Evolutionary conservation across 129 eudicot species (phyloP), one percentile per base, ranked within the genome.

Genomic region (Kitagawia praeruptora): DNA sequence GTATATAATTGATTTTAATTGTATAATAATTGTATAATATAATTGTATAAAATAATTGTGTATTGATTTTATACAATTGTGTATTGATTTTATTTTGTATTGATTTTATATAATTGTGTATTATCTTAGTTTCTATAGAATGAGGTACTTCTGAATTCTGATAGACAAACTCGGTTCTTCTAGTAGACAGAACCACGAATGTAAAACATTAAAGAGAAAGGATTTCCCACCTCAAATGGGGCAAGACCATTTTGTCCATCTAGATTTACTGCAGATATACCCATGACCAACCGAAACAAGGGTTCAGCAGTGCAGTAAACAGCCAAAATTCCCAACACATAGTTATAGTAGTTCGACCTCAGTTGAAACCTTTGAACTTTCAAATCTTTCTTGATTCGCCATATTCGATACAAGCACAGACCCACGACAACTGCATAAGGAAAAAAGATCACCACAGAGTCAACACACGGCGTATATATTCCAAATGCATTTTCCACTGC

Each of bases 391-490:
- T n/a, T 78, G 42, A 74, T 79, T 23, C 73, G 76, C 92, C 89
- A 85, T 54, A 86, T 58, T 41, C 92, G 88, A 61, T 86, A 88
- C n/a, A 77, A 75, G 86, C 89, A 83, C 69, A 86, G 41, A 7
- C 84, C 84, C 31, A 86, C 39, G 31, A 88, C 82, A 79, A 86
- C 77, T 86, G 75, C 71, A 84, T 85, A 78, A 53, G 92, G 86
- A 39, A 86, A 79, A 25, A 78, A 70, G 49, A 74, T 72, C 76
- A 88, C 92, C 74, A 86, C 67, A 75, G 86, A 76, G 71, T 83
- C 89, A 38, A 82, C 92, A 77, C 92, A 88, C 25, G 92, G 92
- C 12, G 92, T 88, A 56, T 81, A 88, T 44, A 85, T 84, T 58
- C 92, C 92, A 69, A 88, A 82, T 27, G 86, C 84, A 70, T 82